Base-by-base conservation (phyloP, 352 stramenopile species). In the Phytophthora lateralis region DNA sequence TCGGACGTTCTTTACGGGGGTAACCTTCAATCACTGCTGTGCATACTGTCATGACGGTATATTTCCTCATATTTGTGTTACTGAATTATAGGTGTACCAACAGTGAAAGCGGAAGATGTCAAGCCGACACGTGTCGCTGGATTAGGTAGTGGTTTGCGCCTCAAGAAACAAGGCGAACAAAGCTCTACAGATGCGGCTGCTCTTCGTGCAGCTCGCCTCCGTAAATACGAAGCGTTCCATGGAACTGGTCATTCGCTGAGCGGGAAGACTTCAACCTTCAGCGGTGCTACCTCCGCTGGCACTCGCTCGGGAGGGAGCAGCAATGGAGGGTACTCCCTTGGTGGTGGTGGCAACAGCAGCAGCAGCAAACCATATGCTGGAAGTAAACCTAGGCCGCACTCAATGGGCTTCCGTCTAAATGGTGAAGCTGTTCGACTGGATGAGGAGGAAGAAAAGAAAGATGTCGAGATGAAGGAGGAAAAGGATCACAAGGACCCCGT, bases 221-320 rank as follows among this genome's bases (percentile, higher is more conserved):
- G 78, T 26, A 91, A 88, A 54, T 94, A 91, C 63, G 85, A 95
- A 48, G 85, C 85, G 4, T 95, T 95, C 57, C 85, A 94, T 44
- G 87, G 87, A 44, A 89, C 85, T 24, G 87, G 87, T 9, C 73
- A 88, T 34, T 94, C 87, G 17, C 63, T 94, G 4, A 90, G 74
- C 54, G 82, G 85, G 6, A 68, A 75, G 35, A 66, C 68, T 39
- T 85, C 83, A 15, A 75, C 63, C 17, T 69, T 76, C 30, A 58
- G 43, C 3, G 26, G 47, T 2, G 26, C 52, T 6, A 42, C 39
- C 14, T 38, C 63, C 4, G 61, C 62, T 21, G 61, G 65, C 27
- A 56, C 51, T 48, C 51, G 60, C 14, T 49, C 81, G 9, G 69
- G 71, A 34, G 64, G 59, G 30, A 72, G 59, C 38, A 71, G 45